phyloP scores from a whole-genome alignment of 2,329 filamentous ascomycete genomes.

The Colletotrichum eleusines region DNA sequence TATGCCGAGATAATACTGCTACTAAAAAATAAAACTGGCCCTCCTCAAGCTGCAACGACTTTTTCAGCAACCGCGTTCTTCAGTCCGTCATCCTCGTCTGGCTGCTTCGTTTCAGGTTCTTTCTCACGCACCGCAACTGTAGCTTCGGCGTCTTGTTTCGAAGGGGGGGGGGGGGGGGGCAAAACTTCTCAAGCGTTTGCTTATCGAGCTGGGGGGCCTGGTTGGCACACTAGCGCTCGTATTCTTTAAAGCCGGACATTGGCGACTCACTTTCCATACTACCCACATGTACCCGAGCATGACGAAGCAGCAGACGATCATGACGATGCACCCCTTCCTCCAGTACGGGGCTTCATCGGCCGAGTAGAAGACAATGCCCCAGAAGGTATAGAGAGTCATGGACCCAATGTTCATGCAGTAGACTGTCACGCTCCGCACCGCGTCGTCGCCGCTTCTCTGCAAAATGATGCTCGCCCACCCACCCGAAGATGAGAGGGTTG shows the following conservation, averaged over 20 bases:
- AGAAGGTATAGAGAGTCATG: slow-evolving; percentile 54
- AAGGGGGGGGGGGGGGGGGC: background rate
- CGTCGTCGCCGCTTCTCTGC: slow-evolving; percentile 53
- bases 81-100: background rate
- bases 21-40: too few species aligned
- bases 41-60: background rate
- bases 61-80: slow-evolving; percentile 16
- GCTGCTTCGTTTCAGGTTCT: background rate
- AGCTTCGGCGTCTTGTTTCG: background rate
- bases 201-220: background rate
- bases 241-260: too few species aligned
- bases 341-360: slow-evolving; percentile 52
- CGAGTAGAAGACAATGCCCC: slow-evolving; percentile 53
- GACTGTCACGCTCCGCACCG: slow-evolving; percentile 51
- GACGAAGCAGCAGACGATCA: slow-evolving; percentile 46
- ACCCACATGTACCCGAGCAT: slow-evolving; percentile 39
- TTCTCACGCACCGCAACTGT: background rate
- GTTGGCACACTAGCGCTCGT: background rate
- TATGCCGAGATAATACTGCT: background rate
- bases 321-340: slow-evolving; percentile 53
- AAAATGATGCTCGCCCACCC: slow-evolving; percentile 55
- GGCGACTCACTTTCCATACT: slow-evolving; percentile 28
- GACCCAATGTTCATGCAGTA: slow-evolving; percentile 55
- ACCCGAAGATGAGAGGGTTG: slow-evolving; percentile 54
- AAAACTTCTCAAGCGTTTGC: background rate